Evolutionary conservation across 2,329 filamentous ascomycete genomes (phyloP), one percentile per base, ranked within the genome.

Genomic region (Hypocreales sp.): DNA sequence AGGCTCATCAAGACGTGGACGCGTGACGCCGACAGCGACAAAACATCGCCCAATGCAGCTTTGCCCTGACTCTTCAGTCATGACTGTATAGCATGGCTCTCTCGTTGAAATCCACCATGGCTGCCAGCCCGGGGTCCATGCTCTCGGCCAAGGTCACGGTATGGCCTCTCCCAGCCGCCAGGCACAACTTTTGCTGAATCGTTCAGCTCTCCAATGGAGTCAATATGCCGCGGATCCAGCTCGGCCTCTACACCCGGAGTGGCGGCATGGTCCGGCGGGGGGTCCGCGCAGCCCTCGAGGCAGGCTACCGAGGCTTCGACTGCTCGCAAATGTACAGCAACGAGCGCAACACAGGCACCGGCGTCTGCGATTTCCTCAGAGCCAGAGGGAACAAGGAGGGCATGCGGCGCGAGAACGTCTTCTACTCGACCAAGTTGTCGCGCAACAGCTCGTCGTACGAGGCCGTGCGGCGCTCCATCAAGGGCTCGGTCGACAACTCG

Each of bases 391-490:
- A 70, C 35, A 54, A 48, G 0, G 40, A 56, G 0, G 60, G 56
- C 0, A 46, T 83, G 16, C 64, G 59, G 35, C 66, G 81, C 5
- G 66, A 74, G 31, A 72, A 86, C 41, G 58, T 90, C 28, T 81
- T 81, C 50, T 86, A 81, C 48, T 90, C 81, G 1, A 78, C 75
- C 20, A 92, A 90, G 55, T 62, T 90, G 10, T 72, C 71, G 2
- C 71, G 63, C 31, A 80, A 74, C 44, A 56, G 55, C 40, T 60
- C 60, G 2, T 64, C 64, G 5, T 87, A 86, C 47, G 65, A 77
- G n/a, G 55, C 58, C 4, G 79, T 79, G 15, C 65, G 74, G 26
- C 56, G 55, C 33, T 73, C 76, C 0, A 80, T 90, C 36, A 68
- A 61, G 34, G 47, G 67, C 44, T 77, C 69, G 17, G 60, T 84